These are phyloP conservation scores for Nectriaceae sp. DNA, from an alignment of 2,329 filamentous ascomycete genomes.

Conservation along the genomic window DNA sequence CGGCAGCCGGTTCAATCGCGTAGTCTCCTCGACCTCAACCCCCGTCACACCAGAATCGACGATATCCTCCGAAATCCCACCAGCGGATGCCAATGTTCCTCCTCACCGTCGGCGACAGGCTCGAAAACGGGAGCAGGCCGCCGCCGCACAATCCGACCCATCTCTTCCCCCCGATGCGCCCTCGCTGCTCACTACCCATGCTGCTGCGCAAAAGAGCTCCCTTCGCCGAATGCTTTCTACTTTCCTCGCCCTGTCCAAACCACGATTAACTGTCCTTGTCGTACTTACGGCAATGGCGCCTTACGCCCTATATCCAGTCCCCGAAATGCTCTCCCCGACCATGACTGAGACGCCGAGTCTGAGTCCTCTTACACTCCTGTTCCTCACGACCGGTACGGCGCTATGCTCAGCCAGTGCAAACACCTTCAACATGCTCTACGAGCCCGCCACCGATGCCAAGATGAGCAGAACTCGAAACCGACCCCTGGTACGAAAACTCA, in stretches of 20 bases:
- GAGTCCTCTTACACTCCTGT: constrained; percentile 86
- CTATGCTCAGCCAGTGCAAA: constrained; percentile 91
- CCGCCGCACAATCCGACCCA: constrained; percentile 15
- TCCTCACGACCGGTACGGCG: constrained; percentile 86
- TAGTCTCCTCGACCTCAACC: constrained; percentile 26
- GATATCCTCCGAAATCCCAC: constrained; percentile 15
- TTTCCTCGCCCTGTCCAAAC: constrained; percentile 92
- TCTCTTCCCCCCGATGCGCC: constrained; percentile 54
- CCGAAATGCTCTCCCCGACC: constrained; percentile 75
- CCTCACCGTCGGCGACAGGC: constrained; percentile 40
- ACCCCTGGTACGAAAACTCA: constrained; percentile 79
- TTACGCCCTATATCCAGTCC: constrained; percentile 91
- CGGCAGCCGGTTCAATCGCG: constrained; percentile 27
- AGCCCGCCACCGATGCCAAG: constrained; percentile 83
- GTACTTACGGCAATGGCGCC: constrained; percentile 87
- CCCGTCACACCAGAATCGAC: constrained; percentile 17
- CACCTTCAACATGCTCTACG: constrained; percentile 95
- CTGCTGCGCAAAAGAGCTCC: constrained; percentile 51
- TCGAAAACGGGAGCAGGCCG: constrained; percentile 22
- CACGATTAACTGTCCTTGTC: constrained; percentile 87
- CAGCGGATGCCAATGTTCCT: constrained; percentile 23
- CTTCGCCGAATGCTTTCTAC: constrained; percentile 71
- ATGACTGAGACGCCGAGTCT: constrained; percentile 73
- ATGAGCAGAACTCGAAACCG: constrained; percentile 94
- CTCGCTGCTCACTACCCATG: constrained; percentile 54